Base-by-base conservation (phyloP, 179 eudicot species). In the Camellia oleifera region DNA sequence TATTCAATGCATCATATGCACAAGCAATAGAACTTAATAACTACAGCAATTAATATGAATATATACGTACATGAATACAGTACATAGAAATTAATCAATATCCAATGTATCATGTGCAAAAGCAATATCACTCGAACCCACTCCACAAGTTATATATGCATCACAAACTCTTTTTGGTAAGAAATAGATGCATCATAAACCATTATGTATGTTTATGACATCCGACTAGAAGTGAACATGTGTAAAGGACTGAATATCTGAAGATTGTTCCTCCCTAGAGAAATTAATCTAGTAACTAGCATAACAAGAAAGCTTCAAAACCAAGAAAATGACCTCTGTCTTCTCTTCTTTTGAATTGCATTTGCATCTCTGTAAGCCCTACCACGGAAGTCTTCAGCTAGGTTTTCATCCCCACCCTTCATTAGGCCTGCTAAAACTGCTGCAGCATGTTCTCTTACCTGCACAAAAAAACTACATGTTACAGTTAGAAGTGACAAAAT, bases 371-470 rank as follows among this genome's bases (percentile, higher is more conserved):
- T 84, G 79, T 86, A 92, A 81, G 95, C 94, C 87, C 97, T 93
- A 64, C 54, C 86, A 70, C 94, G 95, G 75, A 97, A 97, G 81
- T 88, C 93, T 81, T 85, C 90, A 10, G 94, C 90, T 77, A 95
- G 82, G 65, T 64, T 81, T 80, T 88, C 93, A 84, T 92, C 94
- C 62, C 94, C 97, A 44, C 99, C 91, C 87, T 97, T 97, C 97
- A 93, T 93, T 79, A 95, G 82, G 81, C 98, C 97, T 60, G 99
- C 99, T 81, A 97, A 85, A 79, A 97, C 97, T 58, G 97, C 97
- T 65, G 99, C 99, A 60, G 99, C 97, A 82, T 97, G 99, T 88
- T 97, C 98, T 83, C 99, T 96, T 68, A 97, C 99, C 98, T 97
- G 92, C 72, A 83, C 67, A 15, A 58, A 82, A 72, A 62, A 82